Base-by-base conservation (phyloP, 352 stramenopile genomes). In the Pythium rhizo-oryzae region DNA sequence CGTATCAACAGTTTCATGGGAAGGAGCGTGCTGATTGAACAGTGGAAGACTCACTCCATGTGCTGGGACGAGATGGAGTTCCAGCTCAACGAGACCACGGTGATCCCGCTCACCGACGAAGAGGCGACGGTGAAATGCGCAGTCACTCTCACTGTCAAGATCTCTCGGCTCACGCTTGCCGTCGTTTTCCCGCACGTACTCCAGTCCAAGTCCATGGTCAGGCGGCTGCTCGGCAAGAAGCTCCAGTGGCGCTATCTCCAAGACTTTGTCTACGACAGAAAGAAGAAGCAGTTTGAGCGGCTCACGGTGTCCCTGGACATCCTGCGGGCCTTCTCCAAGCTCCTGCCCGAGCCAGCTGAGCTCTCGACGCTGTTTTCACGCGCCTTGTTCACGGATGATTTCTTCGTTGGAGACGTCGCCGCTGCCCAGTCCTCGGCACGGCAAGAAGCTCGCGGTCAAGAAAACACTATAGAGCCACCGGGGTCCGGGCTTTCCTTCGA, bases 1-100 rank as follows among this genome's bases (percentile, higher is more conserved):
- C 11, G 23, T 1, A 46, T 56, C 43, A 65, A 65, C 44, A 44
- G 21, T 15, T 65, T 65, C 15, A 25, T 30, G 12, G 58, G 58
- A 11, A 23, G 44, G 25, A 23, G 6, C 12, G 13, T 65, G 23
- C 15, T 65, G n/a, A 41, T 65, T 3, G 43, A 54, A 6, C 58
- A 65, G 25, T 65, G 58, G 58, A 54, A 56, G 25, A 56, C 44
- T 3, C 23, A 65, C 43, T 65, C 58, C 2, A n/a, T 46, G 43
- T 56, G 41, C 44, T 65, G 43, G 9, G 21, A n/a, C 25, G 30
- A 55, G 2, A 8, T 54, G 12, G 16, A 51, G 1, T 21, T 65
- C 2, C 25, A 16, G 8, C n/a, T 54, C 13, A 6, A 43, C 11
- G 23, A 28, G 5, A 21, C 41, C 13, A 55, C 33, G 12, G 58